Conservation (phyloP, 495 filamentous ascomycete species). For the Amniculicola lignicola region DNA sequence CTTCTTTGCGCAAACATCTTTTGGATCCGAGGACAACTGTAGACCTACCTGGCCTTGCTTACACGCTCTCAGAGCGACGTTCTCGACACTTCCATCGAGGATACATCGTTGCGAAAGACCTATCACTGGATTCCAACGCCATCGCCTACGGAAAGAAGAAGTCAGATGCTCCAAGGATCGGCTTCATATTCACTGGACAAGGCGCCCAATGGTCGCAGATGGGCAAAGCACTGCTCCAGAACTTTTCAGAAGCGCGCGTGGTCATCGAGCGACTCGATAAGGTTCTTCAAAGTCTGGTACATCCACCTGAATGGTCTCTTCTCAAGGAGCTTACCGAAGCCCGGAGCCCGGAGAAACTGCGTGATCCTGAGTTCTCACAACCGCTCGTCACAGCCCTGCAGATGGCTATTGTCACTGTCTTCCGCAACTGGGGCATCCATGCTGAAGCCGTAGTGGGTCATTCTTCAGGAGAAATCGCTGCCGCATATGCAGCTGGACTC, state of each 20-base stretch:
- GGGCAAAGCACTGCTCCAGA: slow-evolving; percentile 40
- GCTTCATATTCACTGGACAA: slow-evolving; percentile 56
- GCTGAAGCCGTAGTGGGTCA: slow-evolving; percentile 16
- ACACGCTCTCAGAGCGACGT: slow-evolving; percentile 27
- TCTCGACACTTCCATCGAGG: neutral
- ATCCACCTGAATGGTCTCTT: slow-evolving; percentile 14
- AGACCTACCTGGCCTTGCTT: slow-evolving; percentile 36
- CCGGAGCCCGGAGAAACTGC: neutral
- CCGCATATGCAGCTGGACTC: slow-evolving; percentile 15
- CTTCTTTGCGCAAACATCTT: neutral
- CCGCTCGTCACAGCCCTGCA: slow-evolving; percentile 14
- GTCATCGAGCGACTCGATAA: slow-evolving; percentile 7
- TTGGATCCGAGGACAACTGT: slow-evolving; percentile 20
- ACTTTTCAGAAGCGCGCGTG: neutral
- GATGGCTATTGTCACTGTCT: slow-evolving; percentile 7
- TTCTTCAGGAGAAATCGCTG: slow-evolving; percentile 25
- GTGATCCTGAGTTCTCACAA: slow-evolving; percentile 24
- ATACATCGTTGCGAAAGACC: neutral
- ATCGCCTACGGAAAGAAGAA: neutral
- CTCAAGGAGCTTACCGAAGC: neutral
- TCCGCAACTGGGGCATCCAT: slow-evolving; percentile 3
- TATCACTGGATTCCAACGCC: neutral
- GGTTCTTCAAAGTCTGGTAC: slow-evolving; percentile 3
- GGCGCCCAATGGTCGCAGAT: slow-evolving; percentile 67
- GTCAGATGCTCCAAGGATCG: neutral